Conservation (phyloP, 257 asterid genomes). For the Hygrophila difformis region DNA sequence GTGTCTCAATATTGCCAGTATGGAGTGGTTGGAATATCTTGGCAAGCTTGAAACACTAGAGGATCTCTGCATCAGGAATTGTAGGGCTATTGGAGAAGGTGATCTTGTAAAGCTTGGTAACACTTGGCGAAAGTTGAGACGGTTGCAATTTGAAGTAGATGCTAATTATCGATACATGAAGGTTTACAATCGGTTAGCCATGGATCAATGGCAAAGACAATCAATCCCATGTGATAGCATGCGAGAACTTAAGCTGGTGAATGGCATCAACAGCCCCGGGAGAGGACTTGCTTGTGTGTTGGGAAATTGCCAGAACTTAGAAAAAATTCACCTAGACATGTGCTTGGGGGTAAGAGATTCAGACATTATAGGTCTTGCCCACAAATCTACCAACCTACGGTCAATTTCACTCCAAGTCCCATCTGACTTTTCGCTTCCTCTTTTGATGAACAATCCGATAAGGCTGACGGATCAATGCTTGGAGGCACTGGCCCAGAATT, state of each 20-base stretch:
- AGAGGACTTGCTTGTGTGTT: conserved; percentile 79
- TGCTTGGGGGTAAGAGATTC: conserved; percentile 76
- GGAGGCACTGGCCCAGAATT: conserved; percentile 48
- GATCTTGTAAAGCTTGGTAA: conserved; percentile 64
- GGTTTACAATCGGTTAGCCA: conserved; percentile 48
- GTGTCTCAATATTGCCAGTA: conserved; percentile 38
- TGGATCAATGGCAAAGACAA: conserved; percentile 65
- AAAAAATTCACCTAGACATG: conserved; percentile 57
- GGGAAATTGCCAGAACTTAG: conserved; percentile 63
- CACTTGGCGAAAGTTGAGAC: conserved; percentile 49
- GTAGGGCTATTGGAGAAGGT: conserved; percentile 79
- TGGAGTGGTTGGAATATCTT: conserved; percentile 81
- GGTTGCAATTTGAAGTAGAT: conserved; percentile 71
- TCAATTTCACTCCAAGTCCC: conserved; percentile 65
- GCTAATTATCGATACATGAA: conserved; percentile 70
- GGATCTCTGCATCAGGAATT: conserved; percentile 71
- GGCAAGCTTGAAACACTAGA: conserved; percentile 62
- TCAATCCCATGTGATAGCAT: conserved; percentile 54
- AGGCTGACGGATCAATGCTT: conserved; percentile 63
- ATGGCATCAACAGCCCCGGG: conserved; percentile 69
- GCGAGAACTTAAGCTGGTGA: conserved; percentile 65
- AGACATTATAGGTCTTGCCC: conserved; percentile 57
- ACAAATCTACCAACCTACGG: conserved; percentile 52
- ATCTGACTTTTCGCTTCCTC: conserved; percentile 55
- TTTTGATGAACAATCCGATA: conserved; percentile 45